Conservation (phyloP, 345 rosid genomes). For the Lumnitzera littorea region DNA sequence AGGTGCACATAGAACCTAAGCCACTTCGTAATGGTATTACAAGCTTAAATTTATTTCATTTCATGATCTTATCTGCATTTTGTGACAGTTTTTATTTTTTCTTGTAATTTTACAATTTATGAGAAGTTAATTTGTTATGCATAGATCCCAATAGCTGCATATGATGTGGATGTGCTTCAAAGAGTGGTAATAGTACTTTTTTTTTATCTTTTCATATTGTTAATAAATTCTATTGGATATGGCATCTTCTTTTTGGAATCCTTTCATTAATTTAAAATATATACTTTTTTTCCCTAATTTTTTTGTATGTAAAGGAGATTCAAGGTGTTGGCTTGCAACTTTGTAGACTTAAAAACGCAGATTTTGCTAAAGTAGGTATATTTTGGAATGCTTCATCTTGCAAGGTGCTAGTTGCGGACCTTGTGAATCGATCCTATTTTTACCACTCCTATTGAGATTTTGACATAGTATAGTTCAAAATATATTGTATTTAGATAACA, state of each 20-base stretch:
- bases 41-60: background rate
- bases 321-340: constrained; percentile 98
- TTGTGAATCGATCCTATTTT: background rate
- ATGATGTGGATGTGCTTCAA: constrained; percentile 65
- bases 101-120: background rate
- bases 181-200: constrained; percentile 76
- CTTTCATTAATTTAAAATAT: background rate
- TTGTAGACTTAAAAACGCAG: constrained; percentile 71
- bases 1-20: constrained; percentile 89
- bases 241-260: background rate
- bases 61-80: background rate
- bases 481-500: background rate
- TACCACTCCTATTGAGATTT: too few species aligned
- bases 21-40: constrained; percentile 69
- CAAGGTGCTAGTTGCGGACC: background rate
- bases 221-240: constrained; percentile 28
- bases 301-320: constrained; percentile 53
- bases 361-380: constrained; percentile 54
- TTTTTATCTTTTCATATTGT: constrained; percentile 64
- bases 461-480: too few species aligned
- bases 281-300: background rate
- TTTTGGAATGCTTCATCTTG: constrained; percentile 5
- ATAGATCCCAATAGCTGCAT: constrained; percentile 78
- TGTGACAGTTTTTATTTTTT: background rate
- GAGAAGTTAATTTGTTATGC: background rate